phyloP scores from a whole-genome alignment of 257 asterid species.

The Solanum bulbocastanum region DNA sequence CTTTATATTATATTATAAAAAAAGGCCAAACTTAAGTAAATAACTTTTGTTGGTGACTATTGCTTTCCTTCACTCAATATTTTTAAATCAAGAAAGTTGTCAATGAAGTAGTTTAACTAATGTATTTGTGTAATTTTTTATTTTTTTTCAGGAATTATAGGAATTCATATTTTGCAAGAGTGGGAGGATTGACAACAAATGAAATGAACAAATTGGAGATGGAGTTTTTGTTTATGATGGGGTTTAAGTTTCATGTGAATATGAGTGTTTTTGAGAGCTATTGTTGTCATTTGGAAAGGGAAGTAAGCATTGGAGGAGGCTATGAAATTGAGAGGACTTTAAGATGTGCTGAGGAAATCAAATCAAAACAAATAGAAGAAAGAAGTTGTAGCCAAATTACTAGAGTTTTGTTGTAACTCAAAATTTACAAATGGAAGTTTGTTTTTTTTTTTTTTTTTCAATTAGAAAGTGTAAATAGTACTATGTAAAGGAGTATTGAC shows the following conservation, averaged over 20 bases:
- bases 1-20: neutral
- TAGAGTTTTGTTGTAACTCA: constrained; percentile 18
- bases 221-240: constrained; percentile 66
- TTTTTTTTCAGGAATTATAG: constrained; percentile 67
- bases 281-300: constrained; percentile 91
- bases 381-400: constrained; percentile 22
- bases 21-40: neutral
- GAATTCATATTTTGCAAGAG: constrained; percentile 84
- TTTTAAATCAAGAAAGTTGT: neutral
- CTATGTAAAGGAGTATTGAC: neutral
- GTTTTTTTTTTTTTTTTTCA: neutral
- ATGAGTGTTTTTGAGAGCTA: constrained; percentile 85
- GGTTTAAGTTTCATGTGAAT: constrained; percentile 84
- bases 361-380: constrained; percentile 36
- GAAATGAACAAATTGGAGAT: constrained; percentile 69
- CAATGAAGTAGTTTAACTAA: neutral
- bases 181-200: constrained; percentile 60
- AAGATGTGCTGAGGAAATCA: constrained; percentile 86
- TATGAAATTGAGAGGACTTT: constrained; percentile 86
- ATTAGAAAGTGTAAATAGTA: neutral
- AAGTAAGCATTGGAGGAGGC: constrained; percentile 89
- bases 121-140: neutral
- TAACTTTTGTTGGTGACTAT: neutral
- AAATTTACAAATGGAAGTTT: neutral
- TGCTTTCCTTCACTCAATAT: neutral